Evolutionary conservation across 805 yeast species (phyloP), one percentile per base, ranked within the genome.

Genomic region (Sporopachydermia lactativora): DNA sequence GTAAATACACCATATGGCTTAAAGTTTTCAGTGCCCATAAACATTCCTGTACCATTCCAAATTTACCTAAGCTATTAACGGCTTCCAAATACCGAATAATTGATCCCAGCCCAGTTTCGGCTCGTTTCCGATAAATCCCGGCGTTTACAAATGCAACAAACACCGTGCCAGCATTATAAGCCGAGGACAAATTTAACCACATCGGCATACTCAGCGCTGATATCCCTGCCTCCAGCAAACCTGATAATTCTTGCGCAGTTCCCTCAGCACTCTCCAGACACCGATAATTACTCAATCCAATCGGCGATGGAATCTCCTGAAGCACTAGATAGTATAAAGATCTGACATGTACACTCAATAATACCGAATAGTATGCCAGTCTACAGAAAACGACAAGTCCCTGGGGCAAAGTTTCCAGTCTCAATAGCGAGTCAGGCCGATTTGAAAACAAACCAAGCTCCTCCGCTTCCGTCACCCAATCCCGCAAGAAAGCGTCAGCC

Each of bases 21-120:
- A 73, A 57, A 62, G 68, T 70, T 45, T 72, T 73, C 35, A 76
- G 49, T 2, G 71, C 74, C 82, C 81, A 76, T n/a, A 72, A 49
- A 49, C 78, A 71, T 51, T 75, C 81, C 36, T 65, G 61, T 8
- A 68, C 70, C 82, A 75, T 75, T 6, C 41, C 43, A 39, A 53
- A 50, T 36, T 40, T 40, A 18, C 14, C 49, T 49, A 8, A n/a
- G 31, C n/a, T 24, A 24, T 24, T 24, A 8, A 24, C 31, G 13
- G 8, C n/a, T 24, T 24, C 31, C 47, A 60, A 50, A 2, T 53
- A 41, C 5, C 38, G 17, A 42, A 54, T 49, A 6, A 53, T 41
- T 15, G 42, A 35, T 11, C 41, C 19, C 11, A 58, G 45, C 14
- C 45, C 42, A 3, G 15, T 13, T 3, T 40, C 43, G 3, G 47